Base-by-base conservation (phyloP, 2,329 filamentous ascomycete species). In the Xylaria sp. region DNA sequence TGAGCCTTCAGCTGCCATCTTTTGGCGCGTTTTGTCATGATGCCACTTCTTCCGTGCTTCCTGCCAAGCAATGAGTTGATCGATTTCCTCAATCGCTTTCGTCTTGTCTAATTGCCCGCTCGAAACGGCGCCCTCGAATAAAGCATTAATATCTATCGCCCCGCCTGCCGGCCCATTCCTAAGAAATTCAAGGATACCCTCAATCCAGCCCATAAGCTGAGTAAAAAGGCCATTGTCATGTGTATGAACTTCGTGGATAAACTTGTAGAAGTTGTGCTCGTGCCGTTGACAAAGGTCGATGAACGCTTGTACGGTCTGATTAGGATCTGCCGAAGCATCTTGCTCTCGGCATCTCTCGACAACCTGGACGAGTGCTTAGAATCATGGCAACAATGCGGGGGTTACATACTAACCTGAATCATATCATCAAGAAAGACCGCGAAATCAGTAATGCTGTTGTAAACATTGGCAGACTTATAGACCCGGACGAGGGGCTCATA, bases 391-490 rank as follows among this genome's bases (percentile, higher is more conserved):
- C 9, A 3, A n/a, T n/a, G 40, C 10, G 1, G 42, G 35, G 1
- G 13, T 10, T n/a, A 25, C 53, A 16, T 27, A 68, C 82, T 72
- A 72, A 94, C 93, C 76, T 89, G 87, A 74, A 98, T 97, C 78
- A 94, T 92, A 79, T 99, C 96, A 77, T 98, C 94, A 62, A 96
- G 89, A 75, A 99, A 99, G 47, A 90, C 86, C 0, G 95, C 92
- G 82, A 99, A 98, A 80, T 99, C 96, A 0, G 95, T 98, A 69
- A 99, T 95, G 78, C 93, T 97, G 84, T 90, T 96, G 85, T 98
- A 98, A 29, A 99, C 95, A 75, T 98, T 99, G 72, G 96, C 96
- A 23, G 94, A 97, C 82, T 98, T 99, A 86, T 99, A 99, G 0
- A 99, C 96, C 57, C 96, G 89, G 18, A 99, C 93, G 25, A 99